phyloP scores from a whole-genome alignment of 345 rosid genomes.

The Citropsis articulata region DNA sequence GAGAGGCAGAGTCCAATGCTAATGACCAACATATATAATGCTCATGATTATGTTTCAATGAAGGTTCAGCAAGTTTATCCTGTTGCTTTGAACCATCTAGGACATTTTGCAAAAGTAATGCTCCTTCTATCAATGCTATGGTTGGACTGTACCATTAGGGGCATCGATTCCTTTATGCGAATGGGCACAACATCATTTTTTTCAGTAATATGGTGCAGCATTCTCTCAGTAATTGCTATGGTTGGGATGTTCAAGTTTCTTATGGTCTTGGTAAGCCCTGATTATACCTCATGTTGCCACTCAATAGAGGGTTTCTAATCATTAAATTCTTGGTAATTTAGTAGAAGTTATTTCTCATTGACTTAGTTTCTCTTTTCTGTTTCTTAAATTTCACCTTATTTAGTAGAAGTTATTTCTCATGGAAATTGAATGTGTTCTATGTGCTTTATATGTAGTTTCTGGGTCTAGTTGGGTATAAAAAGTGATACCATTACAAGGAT shows the following conservation, averaged over 20 bases:
- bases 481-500: background rate
- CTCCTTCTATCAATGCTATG: slow-evolving; percentile 74
- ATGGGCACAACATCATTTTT: slow-evolving; percentile 87
- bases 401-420: background rate
- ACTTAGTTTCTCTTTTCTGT: background rate
- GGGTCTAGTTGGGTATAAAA: background rate
- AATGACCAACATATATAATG: slow-evolving; percentile 31
- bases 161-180: slow-evolving; percentile 78
- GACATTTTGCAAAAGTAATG: slow-evolving; percentile 60
- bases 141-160: slow-evolving; percentile 88
- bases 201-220: slow-evolving; percentile 86
- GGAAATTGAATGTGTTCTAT: background rate
- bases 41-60: slow-evolving; percentile 41
- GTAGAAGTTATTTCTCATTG: background rate
- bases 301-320: background rate
- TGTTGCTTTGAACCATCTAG: slow-evolving; percentile 61
- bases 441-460: background rate
- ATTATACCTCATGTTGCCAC: slow-evolving; percentile 6
- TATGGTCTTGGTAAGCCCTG: slow-evolving; percentile 60
- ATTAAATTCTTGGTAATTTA: slow-evolving; percentile 6
- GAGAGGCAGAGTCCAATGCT: slow-evolving; percentile 61
- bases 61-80: slow-evolving; percentile 61
- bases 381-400: background rate
- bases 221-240: slow-evolving; percentile 75
- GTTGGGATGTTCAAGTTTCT: slow-evolving; percentile 71